A percentile compares a stretch with the other conserved stretches of the same genome.
Evolutionary conservation across 495 filamentous ascomycete genomes (phyloP).

Genomic region (Penicillium coprophilum): DNA sequence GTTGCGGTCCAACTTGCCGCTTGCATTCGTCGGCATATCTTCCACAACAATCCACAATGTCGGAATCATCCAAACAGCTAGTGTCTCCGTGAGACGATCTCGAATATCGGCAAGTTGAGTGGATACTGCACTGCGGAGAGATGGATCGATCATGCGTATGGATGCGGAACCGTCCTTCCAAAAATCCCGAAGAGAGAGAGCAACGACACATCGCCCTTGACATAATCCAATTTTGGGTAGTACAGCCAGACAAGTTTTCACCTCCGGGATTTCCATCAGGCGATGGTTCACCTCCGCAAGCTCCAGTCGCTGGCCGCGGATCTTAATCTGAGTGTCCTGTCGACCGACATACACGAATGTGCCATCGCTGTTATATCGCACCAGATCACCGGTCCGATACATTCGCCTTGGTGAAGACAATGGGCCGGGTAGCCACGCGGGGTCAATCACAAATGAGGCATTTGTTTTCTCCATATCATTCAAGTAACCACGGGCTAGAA

Average conservation of each 20-base stretch:
- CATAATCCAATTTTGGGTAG: no score
- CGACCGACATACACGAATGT: constrained; percentile 19
- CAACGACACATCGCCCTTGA: no score
- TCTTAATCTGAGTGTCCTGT: constrained; percentile 41
- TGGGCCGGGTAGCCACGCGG: constrained; percentile 14
- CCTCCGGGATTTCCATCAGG: no score
- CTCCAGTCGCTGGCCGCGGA: constrained; percentile 45
- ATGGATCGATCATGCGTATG: no score
- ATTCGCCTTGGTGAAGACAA: not conserved
- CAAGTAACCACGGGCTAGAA: constrained; percentile 42
- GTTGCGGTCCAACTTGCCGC: constrained; percentile 44
- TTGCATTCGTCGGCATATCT: constrained; percentile 39
- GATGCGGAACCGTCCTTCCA: no score
- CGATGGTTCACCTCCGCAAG: constrained; percentile 35
- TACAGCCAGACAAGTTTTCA: no score
- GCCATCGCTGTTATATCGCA: no score
- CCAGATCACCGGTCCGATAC: no score
- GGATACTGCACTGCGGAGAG: no score
- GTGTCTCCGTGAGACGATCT: constrained; percentile 10
- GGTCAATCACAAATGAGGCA: not conserved
- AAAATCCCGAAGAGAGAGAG: no score
- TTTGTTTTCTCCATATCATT: constrained; percentile 32
- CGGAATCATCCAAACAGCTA: constrained; percentile 49
- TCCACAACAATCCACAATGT: constrained; percentile 37
- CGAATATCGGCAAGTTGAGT: no score